Percentiles rank a stretch among this genome's conserved stretches.
Conservation (phyloP, 805 yeast genomes). For the Pichia rugopelliculosa region DNA sequence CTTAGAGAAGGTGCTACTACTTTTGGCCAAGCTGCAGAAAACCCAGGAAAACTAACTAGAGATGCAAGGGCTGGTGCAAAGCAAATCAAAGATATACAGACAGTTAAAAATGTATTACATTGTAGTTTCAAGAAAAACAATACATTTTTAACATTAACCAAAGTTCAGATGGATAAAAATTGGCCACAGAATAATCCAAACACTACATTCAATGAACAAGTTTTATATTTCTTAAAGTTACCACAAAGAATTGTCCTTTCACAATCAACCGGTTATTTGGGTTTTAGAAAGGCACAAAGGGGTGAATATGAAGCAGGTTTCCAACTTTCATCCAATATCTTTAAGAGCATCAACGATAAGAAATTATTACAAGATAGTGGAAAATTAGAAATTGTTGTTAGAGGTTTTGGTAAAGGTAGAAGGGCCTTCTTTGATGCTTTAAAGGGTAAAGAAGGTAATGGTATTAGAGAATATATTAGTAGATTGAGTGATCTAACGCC, state of each 20-base stretch:
- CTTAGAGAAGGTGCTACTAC: slow-evolving; percentile 13
- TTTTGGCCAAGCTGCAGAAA: slow-evolving; percentile 22
- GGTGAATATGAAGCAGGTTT: slow-evolving; percentile 91
- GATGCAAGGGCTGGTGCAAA: slow-evolving; percentile 9
- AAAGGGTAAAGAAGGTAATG: slow-evolving; percentile 80
- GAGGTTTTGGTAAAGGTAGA: slow-evolving; percentile 85
- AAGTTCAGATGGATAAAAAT: slow-evolving; percentile 58
- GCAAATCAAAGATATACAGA: slow-evolving; percentile 17
- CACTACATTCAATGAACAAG: slow-evolving; percentile 57
- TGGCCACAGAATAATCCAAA: slow-evolving; percentile 49
- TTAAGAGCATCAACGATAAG: slow-evolving; percentile 60
- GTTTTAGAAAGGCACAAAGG: slow-evolving; percentile 83
- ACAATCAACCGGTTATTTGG: slow-evolving; percentile 76
- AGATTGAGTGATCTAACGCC: slow-evolving; percentile 74
- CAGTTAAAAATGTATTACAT: slow-evolving; percentile 64
- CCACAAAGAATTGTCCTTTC: slow-evolving; percentile 68
- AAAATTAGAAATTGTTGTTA: slow-evolving; percentile 68
- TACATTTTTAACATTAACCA: slow-evolving; percentile 69
- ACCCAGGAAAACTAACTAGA: slow-evolving; percentile 9
- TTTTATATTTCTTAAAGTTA: slow-evolving; percentile 67
- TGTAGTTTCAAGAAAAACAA: slow-evolving; percentile 77
- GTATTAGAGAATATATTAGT: slow-evolving; percentile 56
- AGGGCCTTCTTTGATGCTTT: slow-evolving; percentile 78
- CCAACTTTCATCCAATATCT: slow-evolving; percentile 71
- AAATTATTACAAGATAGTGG: slow-evolving; percentile 27